Evolutionary conservation across 1,139 yeast genomes (phyloP), one percentile per base, ranked within the genome.

Genomic region (Suhomyces bolitotheri): DNA sequence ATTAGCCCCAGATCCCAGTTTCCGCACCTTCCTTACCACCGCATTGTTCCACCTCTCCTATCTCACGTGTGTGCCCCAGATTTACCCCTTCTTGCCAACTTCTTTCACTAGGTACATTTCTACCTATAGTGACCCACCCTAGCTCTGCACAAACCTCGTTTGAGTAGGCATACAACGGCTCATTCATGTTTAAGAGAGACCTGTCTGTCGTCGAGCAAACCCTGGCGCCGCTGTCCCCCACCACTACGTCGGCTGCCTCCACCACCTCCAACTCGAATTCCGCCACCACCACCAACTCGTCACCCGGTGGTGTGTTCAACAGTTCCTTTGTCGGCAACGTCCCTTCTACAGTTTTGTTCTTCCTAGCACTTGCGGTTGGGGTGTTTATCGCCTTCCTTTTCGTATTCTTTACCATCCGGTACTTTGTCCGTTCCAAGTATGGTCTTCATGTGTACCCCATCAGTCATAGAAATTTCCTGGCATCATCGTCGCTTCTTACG

Each of bases 331-430:
- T 64, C 8, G 73, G 73, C 3, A 65, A 62, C 46, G 62, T 73
- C 7, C 83, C 84, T 1, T 76, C 84, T 1, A 77, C 83, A 2
- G 77, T 78, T 16, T 57, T 80, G 22, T 80, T 80, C 57, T 78
- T 78, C 54, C 58, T 80, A 16, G 85, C 86, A 0, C 64, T 80
- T 25, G 75, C 80, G 1, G 76, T 78, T n/a, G 86, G 85, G 5
- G 73, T 77, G 8, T 51, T 71, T 25, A 77, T 79, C 36, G 82
- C 83, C 7, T 22, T 66, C 0, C 54, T 77, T 22, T 78, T 80
- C 47, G 47, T 78, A 9, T 78, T 77, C 55, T 78, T 80, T 62
- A 76, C 85, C 19, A 49, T 76, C 34, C 58, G 84, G 34, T 79
- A 80, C 56, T 73, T 79, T 46, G 66, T 79, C 4, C 60, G 85